These are phyloP conservation scores for Suillus decipiens DNA, from an alignment of 768 basidiomycete genomes.

Conservation along the genomic window DNA sequence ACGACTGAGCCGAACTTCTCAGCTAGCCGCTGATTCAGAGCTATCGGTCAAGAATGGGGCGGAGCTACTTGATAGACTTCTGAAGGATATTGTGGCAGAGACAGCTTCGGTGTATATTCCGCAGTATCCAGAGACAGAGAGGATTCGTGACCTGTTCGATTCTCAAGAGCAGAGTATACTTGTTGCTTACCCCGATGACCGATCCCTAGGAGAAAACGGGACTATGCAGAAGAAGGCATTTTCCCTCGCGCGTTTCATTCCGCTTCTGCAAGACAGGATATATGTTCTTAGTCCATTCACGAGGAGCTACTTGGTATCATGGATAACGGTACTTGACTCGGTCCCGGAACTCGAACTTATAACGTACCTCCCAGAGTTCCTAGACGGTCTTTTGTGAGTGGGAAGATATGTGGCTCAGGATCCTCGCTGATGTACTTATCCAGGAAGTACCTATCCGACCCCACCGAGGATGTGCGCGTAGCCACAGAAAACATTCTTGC, in stretches of 20 bases:
- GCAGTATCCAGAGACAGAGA: slow-evolving; percentile 79
- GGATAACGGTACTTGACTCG: slow-evolving; percentile 94
- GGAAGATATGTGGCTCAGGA: slow-evolving; percentile 8
- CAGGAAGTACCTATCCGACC: slow-evolving; percentile 95
- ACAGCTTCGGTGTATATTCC: slow-evolving; percentile 94
- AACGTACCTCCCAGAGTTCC: slow-evolving; percentile 90
- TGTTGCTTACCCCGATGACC: slow-evolving; percentile 61
- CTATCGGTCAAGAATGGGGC: slow-evolving; percentile 97
- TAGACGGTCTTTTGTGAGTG: slow-evolving; percentile 88
- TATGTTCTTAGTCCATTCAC: slow-evolving; percentile 96
- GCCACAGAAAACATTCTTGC: slow-evolving; percentile 88
- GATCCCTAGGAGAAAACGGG: slow-evolving; percentile 36
- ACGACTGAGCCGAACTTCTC: slow-evolving; percentile 15
- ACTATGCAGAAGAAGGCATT: slow-evolving; percentile 71
- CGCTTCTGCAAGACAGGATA: slow-evolving; percentile 88
- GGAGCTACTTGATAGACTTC: slow-evolving; percentile 92
- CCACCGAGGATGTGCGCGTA: slow-evolving; percentile 88
- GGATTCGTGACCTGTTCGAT: slow-evolving; percentile 48
- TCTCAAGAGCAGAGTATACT: slow-evolving; percentile 55
- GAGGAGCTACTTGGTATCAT: slow-evolving; percentile 92
- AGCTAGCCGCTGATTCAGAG: slow-evolving; percentile 97
- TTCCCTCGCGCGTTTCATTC: slow-evolving; percentile 93
- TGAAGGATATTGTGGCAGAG: slow-evolving; percentile 98
- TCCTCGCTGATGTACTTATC: slow-evolving; percentile 13
- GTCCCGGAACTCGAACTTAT: slow-evolving; percentile 96